Percentiles rank a stretch among this genome's conserved stretches.
These are phyloP conservation scores for Dactylis glomerata DNA, from an alignment of 176 grass and related monocot species.

Conservation along the genomic window DNA sequence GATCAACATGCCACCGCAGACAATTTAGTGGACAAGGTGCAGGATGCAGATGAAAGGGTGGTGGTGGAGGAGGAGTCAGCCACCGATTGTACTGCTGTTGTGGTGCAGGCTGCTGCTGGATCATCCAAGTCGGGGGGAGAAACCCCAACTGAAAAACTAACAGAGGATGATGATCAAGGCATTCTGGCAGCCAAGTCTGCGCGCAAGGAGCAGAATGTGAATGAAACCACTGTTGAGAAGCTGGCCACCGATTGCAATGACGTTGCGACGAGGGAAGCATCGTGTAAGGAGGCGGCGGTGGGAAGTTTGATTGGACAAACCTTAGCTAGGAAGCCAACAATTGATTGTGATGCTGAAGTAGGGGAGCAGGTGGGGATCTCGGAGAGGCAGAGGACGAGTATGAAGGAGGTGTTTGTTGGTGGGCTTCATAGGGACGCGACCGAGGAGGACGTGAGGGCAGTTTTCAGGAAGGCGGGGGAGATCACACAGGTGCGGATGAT, in stretches of 20 bases:
- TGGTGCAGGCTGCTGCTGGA: background rate
- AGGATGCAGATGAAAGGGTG: background rate
- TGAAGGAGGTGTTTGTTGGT: slow-evolving; percentile 68
- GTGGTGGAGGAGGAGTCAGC: background rate
- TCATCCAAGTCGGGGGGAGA: background rate
- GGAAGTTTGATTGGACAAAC: background rate
- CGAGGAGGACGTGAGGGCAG: slow-evolving; percentile 55
- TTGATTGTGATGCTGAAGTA: background rate
- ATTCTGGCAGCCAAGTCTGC: background rate
- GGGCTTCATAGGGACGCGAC: slow-evolving; percentile 44
- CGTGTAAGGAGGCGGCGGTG: background rate
- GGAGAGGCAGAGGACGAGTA: slow-evolving; percentile 45
- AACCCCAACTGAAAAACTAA: background rate
- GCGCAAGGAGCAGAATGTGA: background rate
- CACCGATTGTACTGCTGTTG: background rate
- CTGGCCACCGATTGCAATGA: background rate
- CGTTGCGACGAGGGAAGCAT: background rate
- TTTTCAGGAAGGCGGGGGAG: slow-evolving; percentile 39
- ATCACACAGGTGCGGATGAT: slow-evolving; percentile 63
- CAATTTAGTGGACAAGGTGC: background rate
- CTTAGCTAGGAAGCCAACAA: background rate
- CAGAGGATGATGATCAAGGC: background rate
- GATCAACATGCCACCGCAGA: background rate
- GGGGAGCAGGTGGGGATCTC: slow-evolving; percentile 22
- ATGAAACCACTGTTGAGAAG: background rate